Evolutionary conservation across 352 stramenopile genomes (phyloP).

Genomic region (Phytophthora ramorum): DNA sequence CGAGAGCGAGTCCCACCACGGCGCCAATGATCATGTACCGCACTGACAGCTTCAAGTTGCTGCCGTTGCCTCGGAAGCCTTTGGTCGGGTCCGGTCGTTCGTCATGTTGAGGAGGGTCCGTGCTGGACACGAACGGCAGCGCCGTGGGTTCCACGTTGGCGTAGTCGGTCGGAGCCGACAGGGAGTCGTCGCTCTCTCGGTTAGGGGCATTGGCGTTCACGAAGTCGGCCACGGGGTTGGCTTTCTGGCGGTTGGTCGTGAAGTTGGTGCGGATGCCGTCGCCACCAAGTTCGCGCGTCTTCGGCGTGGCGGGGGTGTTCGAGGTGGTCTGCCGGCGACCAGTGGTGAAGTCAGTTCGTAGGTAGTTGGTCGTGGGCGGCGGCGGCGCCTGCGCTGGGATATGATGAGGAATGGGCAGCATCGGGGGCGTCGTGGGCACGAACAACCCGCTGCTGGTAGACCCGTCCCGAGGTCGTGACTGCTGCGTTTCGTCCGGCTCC

Average conservation of each 20-base stretch:
- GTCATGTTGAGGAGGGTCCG: conserved; percentile 23
- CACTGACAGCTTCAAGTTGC: conserved; percentile 57
- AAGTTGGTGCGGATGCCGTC: conserved; percentile 57
- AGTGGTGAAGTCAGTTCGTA: conserved; percentile 54
- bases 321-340: conserved; percentile 14
- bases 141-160: conserved; percentile 40
- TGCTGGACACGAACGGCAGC: conserved; percentile 44
- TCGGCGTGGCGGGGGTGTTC: conserved; percentile 5
- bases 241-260: conserved; percentile 37
- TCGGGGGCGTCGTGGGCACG: conserved; percentile 36
- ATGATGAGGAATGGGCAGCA: conserved; percentile 33
- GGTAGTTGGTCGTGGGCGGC: conserved; percentile 39
- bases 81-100: conserved; percentile 30
- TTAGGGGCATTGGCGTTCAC: conserved; percentile 24
- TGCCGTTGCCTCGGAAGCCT: conserved; percentile 48
- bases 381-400: conserved; percentile 21
- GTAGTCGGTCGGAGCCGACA: conserved; percentile 44
- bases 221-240: conserved; percentile 25
- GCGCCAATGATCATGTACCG: conserved; percentile 62
- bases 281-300: conserved; percentile 10
- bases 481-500: not conserved
- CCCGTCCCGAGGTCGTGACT: conserved; percentile 2
- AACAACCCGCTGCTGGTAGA: conserved; percentile 29
- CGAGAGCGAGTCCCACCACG: conserved; percentile 52
- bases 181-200: conserved; percentile 9